Base-by-base conservation (phyloP, 108 stramenopile species). In the Ochromonas danica region DNA sequence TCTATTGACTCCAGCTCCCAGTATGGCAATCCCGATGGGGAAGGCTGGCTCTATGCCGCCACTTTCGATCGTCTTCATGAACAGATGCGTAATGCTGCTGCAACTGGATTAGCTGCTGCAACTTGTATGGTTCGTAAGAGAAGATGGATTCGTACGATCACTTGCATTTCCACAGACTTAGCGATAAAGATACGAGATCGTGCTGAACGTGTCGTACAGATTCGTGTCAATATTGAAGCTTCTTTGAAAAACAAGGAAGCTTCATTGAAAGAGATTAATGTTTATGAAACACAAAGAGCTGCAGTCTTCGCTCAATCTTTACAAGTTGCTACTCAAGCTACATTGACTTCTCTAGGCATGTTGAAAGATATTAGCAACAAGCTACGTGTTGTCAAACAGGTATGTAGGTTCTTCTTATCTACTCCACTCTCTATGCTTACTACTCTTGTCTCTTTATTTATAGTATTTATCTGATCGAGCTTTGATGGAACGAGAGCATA, bases 111-210 rank as follows among this genome's bases (percentile, higher is more conserved):
- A 14, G 17, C 17, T 36, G 6, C 17, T 67, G 25, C 3, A 67
- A 67, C 63, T 31, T 14, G 63, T 36, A 3, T 67, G 17, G 63
- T 67, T 31, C 63, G 63, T 6, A 67, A 67, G 63, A 28, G 63
- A 28, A 28, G 63, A 67, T 67, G 17, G 63, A 6, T 31, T 31
- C 17, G 63, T 31, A 22, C 63, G 31, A 67, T 67, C 14, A 36
- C 6, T 6, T 67, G 63, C 25, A 25, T 67, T 36, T 28, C 63
- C 17, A 6, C 27, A 67, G 63, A 67, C 3, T 31, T 67, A 28
- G 6, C 10, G 3, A 25, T 14, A 25, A 6, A 28, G 31, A 67
- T 67, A 3, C 17, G 25, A 35, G 3, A 22, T 36, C 63, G 63
- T 25, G 6, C 35, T 36, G 63, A 67, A 14, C 33, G 35, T 14